Percentiles rank a stretch among this genome's conserved stretches.
Evolutionary conservation across 495 filamentous ascomycete species (phyloP).

Genomic region (Aspergillus avenaceus): DNA sequence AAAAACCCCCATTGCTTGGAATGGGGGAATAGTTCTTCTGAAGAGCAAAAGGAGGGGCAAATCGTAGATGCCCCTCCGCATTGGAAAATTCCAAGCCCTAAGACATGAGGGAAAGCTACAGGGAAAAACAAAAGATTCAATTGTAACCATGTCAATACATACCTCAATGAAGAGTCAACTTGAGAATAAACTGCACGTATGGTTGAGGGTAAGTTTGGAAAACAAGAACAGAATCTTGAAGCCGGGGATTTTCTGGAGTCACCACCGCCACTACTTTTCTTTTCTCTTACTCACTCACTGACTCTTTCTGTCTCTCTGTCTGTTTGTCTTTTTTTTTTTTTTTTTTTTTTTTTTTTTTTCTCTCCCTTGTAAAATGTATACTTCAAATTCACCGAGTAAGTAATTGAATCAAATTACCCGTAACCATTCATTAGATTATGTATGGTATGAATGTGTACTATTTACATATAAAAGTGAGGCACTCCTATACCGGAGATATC

Average conservation of each 20-base stretch:
- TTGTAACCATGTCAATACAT: conserved; percentile 11
- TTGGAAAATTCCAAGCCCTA: background rate
- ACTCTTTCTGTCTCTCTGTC: conserved; percentile 14
- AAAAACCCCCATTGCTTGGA: background rate
- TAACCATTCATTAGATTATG: too few species aligned
- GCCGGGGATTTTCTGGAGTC: background rate
- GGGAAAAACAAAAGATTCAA: background rate
- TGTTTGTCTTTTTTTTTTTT: conserved; percentile 4
- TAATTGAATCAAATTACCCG: too few species aligned
- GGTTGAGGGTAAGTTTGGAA: conserved; percentile 1
- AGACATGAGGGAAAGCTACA: too few species aligned
- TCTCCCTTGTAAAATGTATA: background rate
- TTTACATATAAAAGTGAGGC: too few species aligned
- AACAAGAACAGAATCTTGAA: background rate
- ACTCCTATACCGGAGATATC: too few species aligned
- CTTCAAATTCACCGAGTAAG: too few species aligned
- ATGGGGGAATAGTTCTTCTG: background rate
- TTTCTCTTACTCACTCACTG: too few species aligned
- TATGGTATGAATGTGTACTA: too few species aligned
- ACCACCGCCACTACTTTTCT: conserved; percentile 6
- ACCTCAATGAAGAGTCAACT: conserved; percentile 28
- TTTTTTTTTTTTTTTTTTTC: conserved; percentile 10
- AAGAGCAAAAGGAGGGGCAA: background rate
- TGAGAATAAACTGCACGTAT: conserved; percentile 26
- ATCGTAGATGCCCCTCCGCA: conserved; percentile 2